Conservation (phyloP, 768 basidiomycete species). For the Lyophyllum shimeji region DNA sequence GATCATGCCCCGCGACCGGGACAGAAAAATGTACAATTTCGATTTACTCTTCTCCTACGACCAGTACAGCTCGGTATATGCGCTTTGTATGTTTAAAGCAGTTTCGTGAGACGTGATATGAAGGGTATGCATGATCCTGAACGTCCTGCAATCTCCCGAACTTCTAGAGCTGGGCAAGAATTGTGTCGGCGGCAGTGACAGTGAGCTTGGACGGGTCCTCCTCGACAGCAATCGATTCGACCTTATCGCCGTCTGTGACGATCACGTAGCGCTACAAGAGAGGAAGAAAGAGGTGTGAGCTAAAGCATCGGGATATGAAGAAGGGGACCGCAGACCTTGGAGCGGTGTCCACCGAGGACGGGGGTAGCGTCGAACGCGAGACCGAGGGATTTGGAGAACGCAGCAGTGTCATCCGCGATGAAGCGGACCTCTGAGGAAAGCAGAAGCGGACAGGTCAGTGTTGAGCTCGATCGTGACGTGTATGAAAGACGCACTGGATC, state of each 20-base stretch:
- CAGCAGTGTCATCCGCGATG: slow-evolving; percentile 68
- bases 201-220: slow-evolving; percentile 43
- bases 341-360: slow-evolving; percentile 65
- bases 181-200: slow-evolving; percentile 49
- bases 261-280: slow-evolving; percentile 51
- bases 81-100: too few species aligned
- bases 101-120: too few species aligned
- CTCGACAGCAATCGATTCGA: slow-evolving; percentile 54
- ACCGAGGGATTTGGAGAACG: slow-evolving; percentile 53
- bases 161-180: slow-evolving; percentile 35
- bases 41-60: too few species aligned
- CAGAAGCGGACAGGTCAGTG: not conserved
- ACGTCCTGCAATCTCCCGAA: too few species aligned
- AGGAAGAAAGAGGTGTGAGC: not conserved
- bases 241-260: slow-evolving; percentile 57
- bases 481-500: slow-evolving; percentile 44
- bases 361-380: slow-evolving; percentile 61
- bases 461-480: slow-evolving; percentile 8
- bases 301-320: not conserved
- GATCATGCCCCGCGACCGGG: too few species aligned
- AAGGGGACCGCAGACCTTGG: slow-evolving; percentile 44
- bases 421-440: slow-evolving; percentile 48
- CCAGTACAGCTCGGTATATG: too few species aligned
- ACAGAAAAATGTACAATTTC: too few species aligned
- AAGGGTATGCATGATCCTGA: not conserved